Evolutionary conservation across 495 filamentous ascomycete genomes (phyloP).

Genomic region (Tetracladium marchalianum): DNA sequence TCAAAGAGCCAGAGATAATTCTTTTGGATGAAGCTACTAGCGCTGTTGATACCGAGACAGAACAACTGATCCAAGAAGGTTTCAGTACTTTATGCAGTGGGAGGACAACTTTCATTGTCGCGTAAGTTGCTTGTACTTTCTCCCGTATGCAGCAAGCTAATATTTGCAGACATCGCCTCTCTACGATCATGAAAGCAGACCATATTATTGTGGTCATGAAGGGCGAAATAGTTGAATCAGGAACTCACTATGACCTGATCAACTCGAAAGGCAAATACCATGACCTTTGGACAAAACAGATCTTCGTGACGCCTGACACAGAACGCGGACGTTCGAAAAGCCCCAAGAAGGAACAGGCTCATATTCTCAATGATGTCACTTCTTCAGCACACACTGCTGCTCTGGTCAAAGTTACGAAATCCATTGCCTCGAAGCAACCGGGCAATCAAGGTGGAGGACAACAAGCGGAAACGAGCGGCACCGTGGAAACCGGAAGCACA

Average conservation of each 20-base stretch:
- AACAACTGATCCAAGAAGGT: constrained; percentile 61
- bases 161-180: constrained; percentile 46
- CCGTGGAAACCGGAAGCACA: neutral
- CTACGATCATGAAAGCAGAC: constrained; percentile 62
- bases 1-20: constrained; percentile 44
- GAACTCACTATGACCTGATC: constrained; percentile 53
- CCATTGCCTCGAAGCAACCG: constrained; percentile 1
- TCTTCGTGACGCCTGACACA: constrained; percentile 37
- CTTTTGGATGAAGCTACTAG: constrained; percentile 49
- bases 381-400: constrained; percentile 23
- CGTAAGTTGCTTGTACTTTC: constrained; percentile 33
- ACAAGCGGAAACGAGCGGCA: neutral
- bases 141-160: constrained; percentile 11
- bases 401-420: constrained; percentile 25
- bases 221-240: constrained; percentile 54
- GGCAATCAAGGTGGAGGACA: neutral
- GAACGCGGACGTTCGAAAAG: constrained; percentile 18
- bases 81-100: constrained; percentile 44
- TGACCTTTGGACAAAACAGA: constrained; percentile 53
- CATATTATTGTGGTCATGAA: constrained; percentile 56
- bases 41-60: constrained; percentile 52
- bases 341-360: constrained; percentile 16
- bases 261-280: constrained; percentile 45
- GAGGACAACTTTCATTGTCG: constrained; percentile 53
- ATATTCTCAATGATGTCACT: constrained; percentile 32